These are phyloP conservation scores for Amanita rubescens DNA, from an alignment of 768 basidiomycete species.

Conservation along the genomic window DNA sequence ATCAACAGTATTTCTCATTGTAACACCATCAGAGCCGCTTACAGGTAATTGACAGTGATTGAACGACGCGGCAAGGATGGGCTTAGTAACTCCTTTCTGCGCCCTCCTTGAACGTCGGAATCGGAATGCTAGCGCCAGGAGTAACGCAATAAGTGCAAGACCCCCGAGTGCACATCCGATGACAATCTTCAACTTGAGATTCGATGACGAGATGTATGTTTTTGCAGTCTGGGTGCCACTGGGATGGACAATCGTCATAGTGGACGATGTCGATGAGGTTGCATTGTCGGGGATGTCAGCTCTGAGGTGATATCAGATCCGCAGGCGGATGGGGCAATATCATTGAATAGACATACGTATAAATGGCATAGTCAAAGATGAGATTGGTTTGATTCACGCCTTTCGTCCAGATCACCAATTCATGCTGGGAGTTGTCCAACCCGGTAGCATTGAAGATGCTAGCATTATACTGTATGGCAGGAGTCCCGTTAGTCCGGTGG, in stretches of 20 bases:
- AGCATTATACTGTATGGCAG: slow-evolving; percentile 20
- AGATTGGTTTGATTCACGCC: slow-evolving; percentile 22
- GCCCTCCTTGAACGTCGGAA: slow-evolving; percentile 2
- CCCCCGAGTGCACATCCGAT: slow-evolving; percentile 17
- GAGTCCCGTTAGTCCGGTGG: slow-evolving; percentile 20
- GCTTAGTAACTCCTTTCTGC: background rate
- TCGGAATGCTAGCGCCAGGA: background rate
- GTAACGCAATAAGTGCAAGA: slow-evolving; percentile 11
- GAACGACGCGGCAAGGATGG: background rate
- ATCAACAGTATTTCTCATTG: no score
- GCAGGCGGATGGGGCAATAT: background rate
- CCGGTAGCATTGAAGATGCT: slow-evolving; percentile 20
- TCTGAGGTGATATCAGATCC: background rate
- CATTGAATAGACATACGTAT: slow-evolving; percentile 30
- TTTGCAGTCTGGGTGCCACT: no score
- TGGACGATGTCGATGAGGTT: background rate
- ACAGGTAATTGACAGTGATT: no score
- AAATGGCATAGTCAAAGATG: slow-evolving; percentile 34
- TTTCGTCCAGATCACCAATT: slow-evolving; percentile 23
- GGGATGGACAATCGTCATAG: background rate
- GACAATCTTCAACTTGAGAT: slow-evolving; percentile 9
- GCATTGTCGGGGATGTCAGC: background rate
- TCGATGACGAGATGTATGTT: no score
- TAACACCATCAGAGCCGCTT: background rate
- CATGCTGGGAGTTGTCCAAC: slow-evolving; percentile 22